These are phyloP conservation scores for Colletotrichum spinosum DNA, from an alignment of 2,329 filamentous ascomycete species.

Conservation along the genomic window DNA sequence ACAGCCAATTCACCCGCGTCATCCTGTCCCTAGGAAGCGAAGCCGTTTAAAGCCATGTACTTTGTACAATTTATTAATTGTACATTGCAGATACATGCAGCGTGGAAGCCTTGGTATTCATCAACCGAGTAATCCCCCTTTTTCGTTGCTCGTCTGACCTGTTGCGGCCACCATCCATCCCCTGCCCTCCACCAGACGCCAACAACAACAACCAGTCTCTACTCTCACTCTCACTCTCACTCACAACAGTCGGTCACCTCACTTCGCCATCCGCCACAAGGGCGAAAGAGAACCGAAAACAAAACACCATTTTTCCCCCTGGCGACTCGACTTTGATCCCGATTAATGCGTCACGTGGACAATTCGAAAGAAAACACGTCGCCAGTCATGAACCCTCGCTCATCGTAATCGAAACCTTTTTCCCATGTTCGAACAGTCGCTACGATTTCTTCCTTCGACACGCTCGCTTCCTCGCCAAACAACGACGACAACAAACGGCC, in stretches of 20 bases:
- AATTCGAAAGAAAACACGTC: not conserved
- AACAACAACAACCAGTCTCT: conserved; percentile 2
- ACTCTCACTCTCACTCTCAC: conserved; percentile 10
- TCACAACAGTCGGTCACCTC: too few species aligned
- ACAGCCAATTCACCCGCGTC: conserved; percentile 37
- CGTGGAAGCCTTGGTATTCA: conserved; percentile 5
- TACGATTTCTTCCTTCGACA: conserved; percentile 6
- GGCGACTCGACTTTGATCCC: not conserved
- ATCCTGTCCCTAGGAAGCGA: conserved; percentile 12
- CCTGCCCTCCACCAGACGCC: conserved; percentile 6
- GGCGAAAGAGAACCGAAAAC: too few species aligned
- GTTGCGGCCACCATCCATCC: not conserved
- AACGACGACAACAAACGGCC: not conserved
- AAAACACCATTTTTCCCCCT: not conserved
- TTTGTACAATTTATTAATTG: not conserved
- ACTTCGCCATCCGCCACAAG: too few species aligned
- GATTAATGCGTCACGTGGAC: not conserved
- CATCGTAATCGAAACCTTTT: conserved; percentile 8
- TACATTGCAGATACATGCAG: too few species aligned
- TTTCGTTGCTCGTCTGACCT: not conserved
- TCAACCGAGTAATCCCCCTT: conserved; percentile 10
- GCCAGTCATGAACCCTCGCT: conserved; percentile 25
- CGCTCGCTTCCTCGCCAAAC: conserved; percentile 5
- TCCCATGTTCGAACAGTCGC: not conserved
- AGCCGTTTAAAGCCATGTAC: conserved; percentile 7